phyloP scores from a whole-genome alignment of 306 rosid genomes.

The Rubus idaeus region DNA sequence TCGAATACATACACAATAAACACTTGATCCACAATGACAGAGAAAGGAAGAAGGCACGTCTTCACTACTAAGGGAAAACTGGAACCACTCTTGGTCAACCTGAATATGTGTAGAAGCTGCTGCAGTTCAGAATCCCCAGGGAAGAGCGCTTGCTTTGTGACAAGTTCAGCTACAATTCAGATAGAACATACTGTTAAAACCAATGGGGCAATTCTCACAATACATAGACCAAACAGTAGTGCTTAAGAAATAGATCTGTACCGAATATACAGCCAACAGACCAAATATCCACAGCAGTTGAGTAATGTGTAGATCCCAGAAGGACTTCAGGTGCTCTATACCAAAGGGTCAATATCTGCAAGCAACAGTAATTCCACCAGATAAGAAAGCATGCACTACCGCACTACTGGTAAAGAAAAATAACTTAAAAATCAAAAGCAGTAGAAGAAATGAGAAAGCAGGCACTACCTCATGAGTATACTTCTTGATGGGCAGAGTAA shows the following conservation, averaged over 20 bases:
- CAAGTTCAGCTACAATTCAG: constrained; percentile 70
- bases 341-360: constrained; percentile 86
- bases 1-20: background rate
- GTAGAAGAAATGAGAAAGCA: background rate
- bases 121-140: constrained; percentile 97
- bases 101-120: constrained; percentile 95
- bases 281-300: constrained; percentile 95
- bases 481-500: constrained; percentile 86
- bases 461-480: constrained; percentile 87
- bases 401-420: background rate
- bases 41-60: background rate
- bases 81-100: constrained; percentile 31
- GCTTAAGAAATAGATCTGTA: constrained; percentile 18
- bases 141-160: constrained; percentile 81
- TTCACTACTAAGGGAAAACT: background rate
- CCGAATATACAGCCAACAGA: constrained; percentile 96
- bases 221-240: background rate
- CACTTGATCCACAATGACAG: background rate
- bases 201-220: background rate
- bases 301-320: constrained; percentile 92
- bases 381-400: background rate
- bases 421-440: background rate
- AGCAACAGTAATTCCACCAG: background rate
- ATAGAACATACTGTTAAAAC: background rate
- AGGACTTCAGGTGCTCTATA: constrained; percentile 98